Percentiles rank a stretch among this genome's conserved stretches.
Conservation (phyloP, 306 rosid genomes). For the Myrica gale region DNA sequence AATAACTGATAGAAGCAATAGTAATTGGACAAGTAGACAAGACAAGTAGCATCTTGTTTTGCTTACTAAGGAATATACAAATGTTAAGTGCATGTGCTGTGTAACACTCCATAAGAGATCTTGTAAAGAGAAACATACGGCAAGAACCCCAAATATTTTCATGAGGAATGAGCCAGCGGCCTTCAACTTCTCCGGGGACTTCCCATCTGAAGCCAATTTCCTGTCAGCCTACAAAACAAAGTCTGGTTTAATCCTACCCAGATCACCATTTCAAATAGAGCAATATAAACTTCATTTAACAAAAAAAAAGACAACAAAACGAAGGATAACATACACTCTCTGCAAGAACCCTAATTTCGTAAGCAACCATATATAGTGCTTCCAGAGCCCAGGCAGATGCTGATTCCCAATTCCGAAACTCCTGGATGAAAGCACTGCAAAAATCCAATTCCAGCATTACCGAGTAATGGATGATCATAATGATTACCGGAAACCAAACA, state of each 20-base stretch:
- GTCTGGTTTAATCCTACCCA: slow-evolving; percentile 11
- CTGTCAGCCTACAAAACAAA: slow-evolving; percentile 59
- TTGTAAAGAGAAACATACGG: slow-evolving; percentile 50
- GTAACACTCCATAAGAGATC: background rate
- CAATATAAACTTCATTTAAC: background rate
- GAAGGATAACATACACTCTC: slow-evolving; percentile 56
- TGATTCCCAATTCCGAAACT: slow-evolving; percentile 93
- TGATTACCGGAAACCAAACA: background rate
- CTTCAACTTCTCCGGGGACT: slow-evolving; percentile 86
- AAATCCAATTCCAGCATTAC: slow-evolving; percentile 18
- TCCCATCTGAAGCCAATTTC: slow-evolving; percentile 73
- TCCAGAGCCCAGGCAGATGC: slow-evolving; percentile 93
- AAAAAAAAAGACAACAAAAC: background rate
- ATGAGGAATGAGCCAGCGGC: slow-evolving; percentile 95
- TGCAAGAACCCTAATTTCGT: slow-evolving; percentile 89
- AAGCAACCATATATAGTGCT: slow-evolving; percentile 69
- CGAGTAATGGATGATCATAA: background rate
- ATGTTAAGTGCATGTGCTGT: background rate
- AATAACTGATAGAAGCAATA: background rate
- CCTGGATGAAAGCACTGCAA: slow-evolving; percentile 90
- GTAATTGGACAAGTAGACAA: background rate
- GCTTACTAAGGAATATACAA: background rate
- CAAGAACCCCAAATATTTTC: slow-evolving; percentile 96
- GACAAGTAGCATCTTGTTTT: background rate
- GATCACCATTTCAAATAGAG: background rate